Evolutionary conservation across 1,284 basidiomycete species (phyloP).

Genomic region (Porogramme epimiltina): DNA sequence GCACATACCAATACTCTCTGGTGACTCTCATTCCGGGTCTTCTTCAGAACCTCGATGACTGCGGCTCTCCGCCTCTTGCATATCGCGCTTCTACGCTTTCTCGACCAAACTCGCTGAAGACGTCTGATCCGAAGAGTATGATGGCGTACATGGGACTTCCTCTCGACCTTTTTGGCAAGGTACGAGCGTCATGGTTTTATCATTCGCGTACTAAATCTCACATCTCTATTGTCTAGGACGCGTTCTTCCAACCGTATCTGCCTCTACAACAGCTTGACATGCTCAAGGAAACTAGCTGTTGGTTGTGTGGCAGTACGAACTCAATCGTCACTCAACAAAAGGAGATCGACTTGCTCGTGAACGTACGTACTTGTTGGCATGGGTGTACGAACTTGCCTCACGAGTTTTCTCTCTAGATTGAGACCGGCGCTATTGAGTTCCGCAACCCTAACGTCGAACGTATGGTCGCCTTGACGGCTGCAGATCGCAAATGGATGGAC

Average conservation of each 20-base stretch:
- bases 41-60: slow-evolving; percentile 87
- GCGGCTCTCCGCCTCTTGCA: slow-evolving; percentile 87
- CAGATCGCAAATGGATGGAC: slow-evolving; percentile 97
- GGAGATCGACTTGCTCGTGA: slow-evolving; percentile 90
- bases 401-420: slow-evolving; percentile 54
- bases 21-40: slow-evolving; percentile 85
- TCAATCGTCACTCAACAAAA: slow-evolving; percentile 94
- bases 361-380: slow-evolving; percentile 53
- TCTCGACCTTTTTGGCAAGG: slow-evolving; percentile 84
- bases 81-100: slow-evolving; percentile 64
- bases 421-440: slow-evolving; percentile 85
- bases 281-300: slow-evolving; percentile 77
- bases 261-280: slow-evolving; percentile 96
- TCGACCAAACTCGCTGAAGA: slow-evolving; percentile 82
- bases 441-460: slow-evolving; percentile 81
- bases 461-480: slow-evolving; percentile 80
- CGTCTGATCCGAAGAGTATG: slow-evolving; percentile 91
- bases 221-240: slow-evolving; percentile 51
- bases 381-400: not conserved
- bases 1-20: slow-evolving; percentile 97
- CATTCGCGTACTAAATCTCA: too few relatives aligned
- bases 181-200: slow-evolving; percentile 25
- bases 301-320: slow-evolving; percentile 94
- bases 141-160: slow-evolving; percentile 91
- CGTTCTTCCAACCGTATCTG: slow-evolving; percentile 98